Base-by-base conservation (phyloP, 331 rosid genomes). In the Phaseolus coccineus region DNA sequence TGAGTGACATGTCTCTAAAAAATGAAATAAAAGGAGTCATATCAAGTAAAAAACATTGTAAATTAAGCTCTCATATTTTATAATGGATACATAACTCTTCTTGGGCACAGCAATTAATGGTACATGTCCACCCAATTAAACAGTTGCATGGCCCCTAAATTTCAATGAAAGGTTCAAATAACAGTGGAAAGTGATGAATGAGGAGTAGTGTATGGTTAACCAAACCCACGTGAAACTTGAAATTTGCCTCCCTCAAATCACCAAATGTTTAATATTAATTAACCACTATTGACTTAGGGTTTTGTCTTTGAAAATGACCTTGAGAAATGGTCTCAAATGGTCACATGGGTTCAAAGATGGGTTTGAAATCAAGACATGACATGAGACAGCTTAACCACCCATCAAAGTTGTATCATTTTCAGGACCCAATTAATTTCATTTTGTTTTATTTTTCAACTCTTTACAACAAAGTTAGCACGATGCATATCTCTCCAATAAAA, bases 331-430 rank as follows among this genome's bases (percentile, higher is more conserved):
- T 62, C 71, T 65, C 37, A 71, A 56, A 72, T 39, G 19, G 31
- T 79, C 88, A 77, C 87, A 76, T 66, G 91, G 69, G 22, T 57
- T 28, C 48, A 71, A 69, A 59, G 3, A 55, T 50, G 63, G 42
- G 30, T 84, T 78, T 83, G 86, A 85, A 80, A 74, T 86, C 35
- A 65, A 37, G 77, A 80, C 74, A 48, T 59, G 64, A 83, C 51
- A 69, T 42, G 62, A 81, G 79, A 51, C 31, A 47, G 39, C 85
- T 69, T 35, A 72, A 77, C 85, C 35, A 67, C 56, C 80, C 72
- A 82, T 63, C 73, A 84, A 76, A 48, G 71, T 70, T 56, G 69
- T 14, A 78, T 57, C 63, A 66, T 55, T 72, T 83, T 73, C 58
- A 65, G 71, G 69, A 72, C 13, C 72, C 78, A 53, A 82, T 82